Evolutionary conservation across 352 stramenopile genomes (phyloP).

Genomic region (Phytophthora cryptogea): DNA sequence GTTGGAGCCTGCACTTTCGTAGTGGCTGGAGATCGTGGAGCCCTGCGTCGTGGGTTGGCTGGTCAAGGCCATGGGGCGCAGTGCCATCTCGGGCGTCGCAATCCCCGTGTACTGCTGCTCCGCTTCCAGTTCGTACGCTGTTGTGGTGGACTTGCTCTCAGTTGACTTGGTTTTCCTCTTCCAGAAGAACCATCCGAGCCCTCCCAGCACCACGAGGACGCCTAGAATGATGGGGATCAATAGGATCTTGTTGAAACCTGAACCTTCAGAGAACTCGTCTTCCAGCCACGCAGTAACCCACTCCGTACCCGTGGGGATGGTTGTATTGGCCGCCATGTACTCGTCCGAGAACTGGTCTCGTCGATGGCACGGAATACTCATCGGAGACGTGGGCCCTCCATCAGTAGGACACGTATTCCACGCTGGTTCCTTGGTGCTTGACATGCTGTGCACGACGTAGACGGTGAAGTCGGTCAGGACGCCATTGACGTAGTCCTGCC

Average conservation of each 20-base stretch:
- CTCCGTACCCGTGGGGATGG: slow-evolving; percentile 12
- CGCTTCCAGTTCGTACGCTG: background rate
- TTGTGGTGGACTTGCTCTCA: slow-evolving; percentile 1
- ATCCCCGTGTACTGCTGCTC: slow-evolving; percentile 15
- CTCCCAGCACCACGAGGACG: slow-evolving; percentile 2
- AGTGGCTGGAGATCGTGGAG: slow-evolving; percentile 18
- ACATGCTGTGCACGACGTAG: slow-evolving; percentile 29
- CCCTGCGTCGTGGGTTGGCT: slow-evolving; percentile 16
- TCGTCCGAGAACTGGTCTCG: slow-evolving; percentile 17
- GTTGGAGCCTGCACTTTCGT: slow-evolving; percentile 30
- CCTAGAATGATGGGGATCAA: slow-evolving; percentile 29
- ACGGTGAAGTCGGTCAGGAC: slow-evolving; percentile 18
- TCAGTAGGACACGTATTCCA: slow-evolving; percentile 12
- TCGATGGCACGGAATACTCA: slow-evolving; percentile 20
- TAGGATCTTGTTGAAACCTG: slow-evolving; percentile 11
- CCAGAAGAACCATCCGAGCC: slow-evolving; percentile 23
- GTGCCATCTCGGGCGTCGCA: slow-evolving; percentile 9
- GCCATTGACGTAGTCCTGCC: slow-evolving; percentile 9
- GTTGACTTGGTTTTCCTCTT: slow-evolving; percentile 9
- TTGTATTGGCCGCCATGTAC: slow-evolving; percentile 23
- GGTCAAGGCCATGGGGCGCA: slow-evolving; percentile 1
- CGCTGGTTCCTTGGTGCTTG: slow-evolving; percentile 6
- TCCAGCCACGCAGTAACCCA: slow-evolving; percentile 30
- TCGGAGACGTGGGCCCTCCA: slow-evolving; percentile 1
- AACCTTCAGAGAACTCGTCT: slow-evolving; percentile 18